Conservation (phyloP, 345 rosid species). For the Punica granatum region DNA sequence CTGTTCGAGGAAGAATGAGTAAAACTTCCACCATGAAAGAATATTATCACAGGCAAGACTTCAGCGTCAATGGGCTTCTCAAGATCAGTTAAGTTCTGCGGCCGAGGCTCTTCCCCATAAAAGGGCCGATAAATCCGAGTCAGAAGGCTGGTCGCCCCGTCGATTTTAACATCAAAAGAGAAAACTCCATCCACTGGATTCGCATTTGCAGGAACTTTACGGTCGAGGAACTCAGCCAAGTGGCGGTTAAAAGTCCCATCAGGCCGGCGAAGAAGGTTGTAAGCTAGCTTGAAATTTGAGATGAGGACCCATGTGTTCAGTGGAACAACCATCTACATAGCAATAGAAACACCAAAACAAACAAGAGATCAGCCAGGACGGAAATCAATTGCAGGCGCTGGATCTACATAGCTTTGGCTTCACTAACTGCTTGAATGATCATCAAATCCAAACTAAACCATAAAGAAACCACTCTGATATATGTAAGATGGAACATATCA, state of each 20-base stretch:
- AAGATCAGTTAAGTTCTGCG: slow-evolving; percentile 35
- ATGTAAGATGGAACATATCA: too few relatives aligned
- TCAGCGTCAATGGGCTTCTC: slow-evolving; percentile 65
- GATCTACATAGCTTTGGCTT: neutral
- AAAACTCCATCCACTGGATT: slow-evolving; percentile 69
- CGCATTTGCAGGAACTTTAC: slow-evolving; percentile 68
- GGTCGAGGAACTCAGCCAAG: slow-evolving; percentile 87
- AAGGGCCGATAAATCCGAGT: slow-evolving; percentile 62
- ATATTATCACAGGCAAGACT: slow-evolving; percentile 62
- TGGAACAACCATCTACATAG: slow-evolving; percentile 70
- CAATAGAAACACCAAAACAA: neutral
- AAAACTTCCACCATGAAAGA: slow-evolving; percentile 95
- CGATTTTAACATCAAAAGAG: slow-evolving; percentile 68
- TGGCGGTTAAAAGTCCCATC: slow-evolving; percentile 92
- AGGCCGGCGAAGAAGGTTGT: slow-evolving; percentile 73
- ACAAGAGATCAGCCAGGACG: neutral
- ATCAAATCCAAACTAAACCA: neutral
- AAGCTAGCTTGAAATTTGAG: slow-evolving; percentile 79
- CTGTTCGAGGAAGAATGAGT: slow-evolving; percentile 85
- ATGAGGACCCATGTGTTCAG: slow-evolving; percentile 85
- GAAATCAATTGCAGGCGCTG: neutral
- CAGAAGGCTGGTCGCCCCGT: slow-evolving; percentile 46
- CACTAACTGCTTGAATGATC: neutral
- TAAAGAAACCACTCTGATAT: too few relatives aligned
- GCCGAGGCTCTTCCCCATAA: slow-evolving; percentile 31